Conservation (phyloP, 1,284 basidiomycete genomes). For the Naganishia cerealis region DNA sequence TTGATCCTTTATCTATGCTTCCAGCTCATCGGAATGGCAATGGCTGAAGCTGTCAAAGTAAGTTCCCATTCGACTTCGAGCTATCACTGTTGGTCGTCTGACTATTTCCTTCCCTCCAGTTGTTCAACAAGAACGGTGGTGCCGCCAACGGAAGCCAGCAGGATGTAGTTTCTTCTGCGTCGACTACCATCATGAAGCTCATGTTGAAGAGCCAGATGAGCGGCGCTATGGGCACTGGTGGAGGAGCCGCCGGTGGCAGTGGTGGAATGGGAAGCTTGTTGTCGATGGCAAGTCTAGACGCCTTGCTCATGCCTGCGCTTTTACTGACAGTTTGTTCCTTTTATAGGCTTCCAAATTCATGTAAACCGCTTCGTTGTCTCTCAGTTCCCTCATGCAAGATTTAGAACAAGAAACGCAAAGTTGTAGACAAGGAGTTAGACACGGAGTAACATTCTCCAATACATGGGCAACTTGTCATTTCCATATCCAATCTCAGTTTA, state of each 20-base stretch:
- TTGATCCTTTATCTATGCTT: not conserved
- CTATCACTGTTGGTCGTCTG: not conserved
- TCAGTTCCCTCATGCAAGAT: not conserved
- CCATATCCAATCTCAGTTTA: not conserved
- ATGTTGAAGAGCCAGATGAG: constrained; percentile 58
- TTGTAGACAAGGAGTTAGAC: constrained; percentile 21
- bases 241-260: constrained; percentile 23
- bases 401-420: not conserved
- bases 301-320: not conserved
- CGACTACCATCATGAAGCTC: constrained; percentile 79
- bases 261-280: constrained; percentile 33
- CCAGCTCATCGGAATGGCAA: constrained; percentile 74
- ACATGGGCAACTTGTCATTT: constrained; percentile 3
- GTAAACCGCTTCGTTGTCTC: not conserved
- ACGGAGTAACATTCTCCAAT: constrained; percentile 12
- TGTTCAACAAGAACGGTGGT: constrained; percentile 71
- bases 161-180: constrained; percentile 75
- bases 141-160: constrained; percentile 68
- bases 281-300: constrained; percentile 24
- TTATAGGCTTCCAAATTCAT: constrained; percentile 32
- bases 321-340: not conserved
- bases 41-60: constrained; percentile 64
- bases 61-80: constrained; percentile 12
- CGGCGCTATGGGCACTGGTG: constrained; percentile 38
- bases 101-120: constrained; percentile 50